Conservation (phyloP, 2,329 filamentous ascomycete genomes). For the Diaporthe velutina region DNA sequence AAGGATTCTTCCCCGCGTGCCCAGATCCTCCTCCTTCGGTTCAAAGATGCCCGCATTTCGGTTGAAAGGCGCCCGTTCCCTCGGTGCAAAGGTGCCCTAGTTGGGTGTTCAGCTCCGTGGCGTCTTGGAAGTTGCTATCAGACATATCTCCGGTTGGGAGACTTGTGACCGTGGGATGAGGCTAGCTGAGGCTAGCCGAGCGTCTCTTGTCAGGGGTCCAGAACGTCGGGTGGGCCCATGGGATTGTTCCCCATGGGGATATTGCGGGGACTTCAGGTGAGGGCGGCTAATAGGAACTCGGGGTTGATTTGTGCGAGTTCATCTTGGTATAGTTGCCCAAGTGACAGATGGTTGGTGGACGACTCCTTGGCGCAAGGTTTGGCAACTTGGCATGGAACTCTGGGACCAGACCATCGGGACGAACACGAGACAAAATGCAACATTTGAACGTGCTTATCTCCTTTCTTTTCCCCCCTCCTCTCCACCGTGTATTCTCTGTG, state of each 20-base stretch:
- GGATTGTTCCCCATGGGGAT: conserved; percentile 23
- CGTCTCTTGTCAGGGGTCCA: conserved; percentile 10
- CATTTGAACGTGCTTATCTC: conserved; percentile 10
- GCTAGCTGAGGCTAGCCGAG: conserved; percentile 20
- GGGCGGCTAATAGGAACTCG: conserved; percentile 15
- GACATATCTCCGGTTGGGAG: conserved; percentile 6
- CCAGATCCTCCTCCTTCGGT: not conserved
- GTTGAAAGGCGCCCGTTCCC: conserved; percentile 4
- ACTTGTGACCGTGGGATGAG: conserved; percentile 16
- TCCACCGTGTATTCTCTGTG: not conserved
- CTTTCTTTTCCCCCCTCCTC: not conserved
- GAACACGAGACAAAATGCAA: not conserved
- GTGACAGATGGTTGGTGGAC: conserved; percentile 16
- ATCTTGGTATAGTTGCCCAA: conserved; percentile 10
- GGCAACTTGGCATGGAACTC: conserved; percentile 22
- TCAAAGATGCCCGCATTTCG: conserved; percentile 7
- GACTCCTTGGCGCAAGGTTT: conserved; percentile 19
- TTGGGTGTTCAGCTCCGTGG: conserved; percentile 2
- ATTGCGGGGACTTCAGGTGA: conserved; percentile 18
- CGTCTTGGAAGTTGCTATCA: conserved; percentile 5
- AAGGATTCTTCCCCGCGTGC: conserved; percentile 18
- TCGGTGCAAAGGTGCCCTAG: conserved; percentile 16
- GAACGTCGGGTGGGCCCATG: conserved; percentile 13
- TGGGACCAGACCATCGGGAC: conserved; percentile 18
- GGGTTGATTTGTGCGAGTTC: conserved; percentile 16